Conservation (phyloP, 176 grass and related monocot species). For the Eragrostis curvula region DNA sequence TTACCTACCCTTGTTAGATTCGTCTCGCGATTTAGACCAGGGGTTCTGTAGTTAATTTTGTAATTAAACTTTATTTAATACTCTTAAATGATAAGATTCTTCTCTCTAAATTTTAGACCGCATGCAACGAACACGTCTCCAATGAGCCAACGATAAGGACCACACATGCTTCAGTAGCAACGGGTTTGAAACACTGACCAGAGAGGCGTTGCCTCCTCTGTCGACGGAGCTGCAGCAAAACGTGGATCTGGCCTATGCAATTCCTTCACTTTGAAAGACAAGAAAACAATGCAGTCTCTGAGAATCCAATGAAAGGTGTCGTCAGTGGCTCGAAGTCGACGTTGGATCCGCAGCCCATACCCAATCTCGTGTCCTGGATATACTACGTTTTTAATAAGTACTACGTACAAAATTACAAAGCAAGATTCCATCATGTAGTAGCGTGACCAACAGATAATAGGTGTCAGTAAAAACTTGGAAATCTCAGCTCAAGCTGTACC, state of each 20-base stretch:
- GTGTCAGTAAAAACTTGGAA: neutral
- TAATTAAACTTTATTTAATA: no score
- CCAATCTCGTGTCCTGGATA: neutral
- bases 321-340: constrained; percentile 5
- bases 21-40: no score
- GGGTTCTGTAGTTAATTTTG: no score
- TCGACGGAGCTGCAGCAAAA: constrained; percentile 18
- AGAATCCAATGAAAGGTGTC: constrained; percentile 36
- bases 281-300: constrained; percentile 11
- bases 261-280: neutral
- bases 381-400: neutral
- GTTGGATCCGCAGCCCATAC: constrained; percentile 29
- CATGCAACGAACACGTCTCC: no score
- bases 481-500: neutral
- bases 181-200: neutral
- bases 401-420: neutral
- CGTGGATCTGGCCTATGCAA: constrained; percentile 30
- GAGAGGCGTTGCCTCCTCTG: neutral
- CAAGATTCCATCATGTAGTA: constrained; percentile 4
- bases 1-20: no score
- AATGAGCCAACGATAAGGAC: constrained; percentile 7
- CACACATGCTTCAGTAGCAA: neutral
- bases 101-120: no score
- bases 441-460: no score
- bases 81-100: no score